Percentiles rank a stretch among this genome's conserved stretches.
phyloP scores from a whole-genome alignment of 202 grass and related monocot species.

The Cymbopogon flexuosus region DNA sequence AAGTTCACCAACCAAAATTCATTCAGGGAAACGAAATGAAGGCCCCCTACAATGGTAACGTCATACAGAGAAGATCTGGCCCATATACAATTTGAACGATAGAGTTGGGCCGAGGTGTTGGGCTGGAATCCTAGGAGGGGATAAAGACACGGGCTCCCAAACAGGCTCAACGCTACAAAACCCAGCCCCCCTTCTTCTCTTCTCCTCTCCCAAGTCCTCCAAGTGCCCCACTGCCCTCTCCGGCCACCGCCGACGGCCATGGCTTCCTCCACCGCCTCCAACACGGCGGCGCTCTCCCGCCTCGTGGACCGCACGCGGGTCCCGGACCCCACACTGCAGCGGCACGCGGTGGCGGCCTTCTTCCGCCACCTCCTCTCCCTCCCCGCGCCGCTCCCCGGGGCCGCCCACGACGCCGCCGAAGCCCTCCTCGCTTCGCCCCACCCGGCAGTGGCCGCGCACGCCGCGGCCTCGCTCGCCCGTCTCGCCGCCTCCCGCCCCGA shows the following conservation, averaged over 20 bases:
- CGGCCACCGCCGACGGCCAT: slow-evolving; percentile 46
- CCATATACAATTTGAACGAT: too few species aligned
- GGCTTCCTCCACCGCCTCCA: slow-evolving; percentile 37
- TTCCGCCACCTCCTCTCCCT: slow-evolving; percentile 68
- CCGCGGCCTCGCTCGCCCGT: slow-evolving; percentile 42
- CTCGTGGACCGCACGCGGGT: slow-evolving; percentile 58
- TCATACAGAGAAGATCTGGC: too few species aligned
- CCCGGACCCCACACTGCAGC: slow-evolving; percentile 61
- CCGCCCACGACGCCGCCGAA: slow-evolving; percentile 55
- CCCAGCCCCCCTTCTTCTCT: background rate
- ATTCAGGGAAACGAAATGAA: too few species aligned
- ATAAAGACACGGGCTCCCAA: background rate
- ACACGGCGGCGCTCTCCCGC: slow-evolving; percentile 39
- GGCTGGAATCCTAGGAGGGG: background rate
- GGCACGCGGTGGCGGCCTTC: slow-evolving; percentile 66
- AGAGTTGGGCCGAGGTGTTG: too few species aligned
- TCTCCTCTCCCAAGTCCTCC: background rate
- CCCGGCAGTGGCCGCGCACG: slow-evolving; percentile 39
- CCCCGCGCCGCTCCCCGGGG: slow-evolving; percentile 36
- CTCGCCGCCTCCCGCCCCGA: slow-evolving; percentile 40
- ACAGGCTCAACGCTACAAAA: background rate
- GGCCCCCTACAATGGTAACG: too few species aligned
- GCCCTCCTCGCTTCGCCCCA: slow-evolving; percentile 42
- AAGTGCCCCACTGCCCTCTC: slow-evolving; percentile 7
- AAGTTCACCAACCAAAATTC: too few species aligned